These are phyloP conservation scores for Phytophthora crassamura DNA, from an alignment of 352 stramenopile species.

Conservation along the genomic window DNA sequence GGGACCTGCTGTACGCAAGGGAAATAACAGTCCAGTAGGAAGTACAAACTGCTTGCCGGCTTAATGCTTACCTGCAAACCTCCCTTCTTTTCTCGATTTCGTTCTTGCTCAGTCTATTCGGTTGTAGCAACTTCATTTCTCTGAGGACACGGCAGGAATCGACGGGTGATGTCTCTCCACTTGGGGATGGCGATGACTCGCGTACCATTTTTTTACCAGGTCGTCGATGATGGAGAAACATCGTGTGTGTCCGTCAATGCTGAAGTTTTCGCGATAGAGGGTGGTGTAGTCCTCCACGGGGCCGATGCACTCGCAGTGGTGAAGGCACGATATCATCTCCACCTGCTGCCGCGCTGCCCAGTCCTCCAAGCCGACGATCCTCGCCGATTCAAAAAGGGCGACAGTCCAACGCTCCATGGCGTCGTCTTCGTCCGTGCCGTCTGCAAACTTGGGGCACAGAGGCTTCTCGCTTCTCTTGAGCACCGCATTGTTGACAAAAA, in stretches of 20 bases:
- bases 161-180: conserved; percentile 47
- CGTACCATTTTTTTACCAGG: conserved; percentile 27
- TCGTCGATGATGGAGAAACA: conserved; percentile 57
- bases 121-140: too few relatives aligned
- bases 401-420: too few relatives aligned
- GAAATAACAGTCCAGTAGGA: too few relatives aligned
- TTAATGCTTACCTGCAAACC: too few relatives aligned
- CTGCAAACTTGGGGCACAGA: conserved; percentile 26
- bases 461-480: conserved; percentile 1
- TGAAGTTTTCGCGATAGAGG: conserved; percentile 57
- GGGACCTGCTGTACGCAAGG: too few relatives aligned
- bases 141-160: conserved; percentile 49
- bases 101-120: too few relatives aligned
- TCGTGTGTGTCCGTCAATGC: conserved; percentile 45
- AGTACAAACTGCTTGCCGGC: too few relatives aligned
- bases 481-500: too few relatives aligned
- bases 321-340: conserved; percentile 56
- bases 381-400: too few relatives aligned
- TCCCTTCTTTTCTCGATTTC: too few relatives aligned
- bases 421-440: conserved; percentile 28
- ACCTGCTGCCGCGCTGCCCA: too few relatives aligned
- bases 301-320: conserved; percentile 55
- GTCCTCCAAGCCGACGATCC: too few relatives aligned
- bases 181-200: conserved; percentile 50
- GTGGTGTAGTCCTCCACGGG: conserved; percentile 49